Percentiles rank a stretch among this genome's conserved stretches.
Conservation (phyloP, 257 asterid genomes). For the Rhazya stricta region DNA sequence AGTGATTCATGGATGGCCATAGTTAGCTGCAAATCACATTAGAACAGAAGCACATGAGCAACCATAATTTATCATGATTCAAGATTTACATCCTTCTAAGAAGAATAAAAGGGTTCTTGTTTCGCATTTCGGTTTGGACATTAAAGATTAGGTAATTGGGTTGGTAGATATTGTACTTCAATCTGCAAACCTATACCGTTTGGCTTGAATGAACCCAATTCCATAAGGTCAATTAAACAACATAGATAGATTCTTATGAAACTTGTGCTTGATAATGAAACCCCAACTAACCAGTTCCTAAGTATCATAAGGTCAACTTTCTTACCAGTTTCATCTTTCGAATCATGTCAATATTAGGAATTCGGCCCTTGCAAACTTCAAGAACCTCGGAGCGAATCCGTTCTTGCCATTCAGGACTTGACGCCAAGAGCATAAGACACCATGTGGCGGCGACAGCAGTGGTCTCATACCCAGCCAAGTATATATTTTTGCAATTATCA, state of each 20-base stretch:
- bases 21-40: slow-evolving; percentile 26
- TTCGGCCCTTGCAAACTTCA: slow-evolving; percentile 32
- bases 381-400: slow-evolving; percentile 40
- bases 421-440: slow-evolving; percentile 58
- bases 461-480: slow-evolving; percentile 64
- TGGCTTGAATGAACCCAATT: no score
- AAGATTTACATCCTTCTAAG: not conserved
- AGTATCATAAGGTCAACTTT: not conserved
- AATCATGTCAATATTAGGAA: slow-evolving; percentile 43
- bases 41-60: no score
- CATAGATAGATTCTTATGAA: no score
- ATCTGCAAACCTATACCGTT: no score
- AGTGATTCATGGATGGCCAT: slow-evolving; percentile 54
- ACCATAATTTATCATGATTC: no score
- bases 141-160: no score
- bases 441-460: slow-evolving; percentile 58
- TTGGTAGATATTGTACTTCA: no score
- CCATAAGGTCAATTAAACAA: no score
- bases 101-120: no score
- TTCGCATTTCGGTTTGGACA: no score
- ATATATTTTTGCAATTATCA: slow-evolving; percentile 60
- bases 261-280: no score
- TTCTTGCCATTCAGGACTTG: slow-evolving; percentile 50
- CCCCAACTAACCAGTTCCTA: no score
- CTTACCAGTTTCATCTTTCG: slow-evolving; percentile 53